Conservation (phyloP, 2,329 filamentous ascomycete genomes). For the Pseudocercospora cruenta region DNA sequence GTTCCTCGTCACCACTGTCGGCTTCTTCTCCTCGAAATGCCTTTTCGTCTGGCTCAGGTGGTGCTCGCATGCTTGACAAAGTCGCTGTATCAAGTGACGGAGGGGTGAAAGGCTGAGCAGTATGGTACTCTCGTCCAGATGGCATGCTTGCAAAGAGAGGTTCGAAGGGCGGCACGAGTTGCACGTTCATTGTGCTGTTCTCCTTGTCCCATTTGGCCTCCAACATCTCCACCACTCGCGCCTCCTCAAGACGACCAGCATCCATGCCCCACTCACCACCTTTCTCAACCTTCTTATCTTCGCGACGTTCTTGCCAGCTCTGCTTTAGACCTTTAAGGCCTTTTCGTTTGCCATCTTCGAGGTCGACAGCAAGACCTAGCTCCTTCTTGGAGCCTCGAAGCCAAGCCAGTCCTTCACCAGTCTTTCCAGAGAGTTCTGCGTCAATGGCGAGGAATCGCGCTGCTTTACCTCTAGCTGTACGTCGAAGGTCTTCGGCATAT, state of each 20-base stretch:
- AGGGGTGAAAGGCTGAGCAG: constrained; percentile 67
- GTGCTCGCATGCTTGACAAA: constrained; percentile 62
- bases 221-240: constrained; percentile 81
- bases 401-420: constrained; percentile 86
- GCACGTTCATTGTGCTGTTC: constrained; percentile 91
- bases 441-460: constrained; percentile 91
- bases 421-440: constrained; percentile 78
- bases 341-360: constrained; percentile 53
- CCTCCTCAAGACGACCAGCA: constrained; percentile 82
- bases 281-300: constrained; percentile 78
- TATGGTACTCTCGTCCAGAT: constrained; percentile 84
- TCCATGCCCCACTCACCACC: constrained; percentile 76
- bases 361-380: constrained; percentile 63
- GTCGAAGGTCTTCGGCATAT: constrained; percentile 75
- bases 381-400: constrained; percentile 75
- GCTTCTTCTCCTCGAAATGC: constrained; percentile 51
- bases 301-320: constrained; percentile 74
- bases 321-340: constrained; percentile 70
- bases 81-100: constrained; percentile 67
- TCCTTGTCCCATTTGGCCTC: constrained; percentile 87
- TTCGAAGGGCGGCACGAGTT: constrained; percentile 71
- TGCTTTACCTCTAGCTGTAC: constrained; percentile 78
- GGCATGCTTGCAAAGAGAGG: constrained; percentile 79
- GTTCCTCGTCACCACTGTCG: constrained; percentile 46
- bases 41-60: constrained; percentile 54